Base-by-base conservation (phyloP, 345 rosid species). In the Theobroma cacao region DNA sequence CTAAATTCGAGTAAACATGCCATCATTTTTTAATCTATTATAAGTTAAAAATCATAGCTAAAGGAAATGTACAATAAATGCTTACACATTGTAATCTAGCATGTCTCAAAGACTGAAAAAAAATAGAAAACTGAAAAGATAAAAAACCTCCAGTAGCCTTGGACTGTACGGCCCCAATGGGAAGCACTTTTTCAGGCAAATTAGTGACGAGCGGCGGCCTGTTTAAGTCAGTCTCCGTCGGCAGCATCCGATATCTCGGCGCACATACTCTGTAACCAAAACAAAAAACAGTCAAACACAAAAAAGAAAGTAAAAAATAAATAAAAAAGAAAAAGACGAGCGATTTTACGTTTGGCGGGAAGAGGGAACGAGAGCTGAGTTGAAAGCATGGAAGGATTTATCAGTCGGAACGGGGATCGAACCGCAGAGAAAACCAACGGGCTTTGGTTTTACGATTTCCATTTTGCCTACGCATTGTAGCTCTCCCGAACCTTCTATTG, bases 401-500 rank as follows among this genome's bases (percentile, higher is more conserved):
- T 95, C 99, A 18, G 97, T 90, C 14, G 90, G 89, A 71, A 95
- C 98, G 17, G 97, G 98, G 18, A 95, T 92, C 7, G 98, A 91
- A 26, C 98, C 98, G 50, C 98, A 93, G 81, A 93, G 95, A 80
- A 95, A 95, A 34, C 98, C 98, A 0, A 90, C 85, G 0, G 98
- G 92, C 62, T 93, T 91, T 0, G 95, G 93, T 45, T 81, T 79
- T 38, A 79, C 88, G 82, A 93, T 89, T 84, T 92, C 98, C 84
- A 95, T 85, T 24, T 56, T 95, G 2, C 98, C 97, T 0, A 95
- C 86, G 80, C 98, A 91, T 79, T 90, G 95, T 4, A 93, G 90
- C 77, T 94, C 97, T 62, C 86, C 77, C 5, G 86, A 87, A 53
- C 86, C 82, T 63, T 86, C 85, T 11, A 78, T 17, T 24, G 60